Conservation (phyloP, 805 yeast species). For the Candida sanyiensis region DNA sequence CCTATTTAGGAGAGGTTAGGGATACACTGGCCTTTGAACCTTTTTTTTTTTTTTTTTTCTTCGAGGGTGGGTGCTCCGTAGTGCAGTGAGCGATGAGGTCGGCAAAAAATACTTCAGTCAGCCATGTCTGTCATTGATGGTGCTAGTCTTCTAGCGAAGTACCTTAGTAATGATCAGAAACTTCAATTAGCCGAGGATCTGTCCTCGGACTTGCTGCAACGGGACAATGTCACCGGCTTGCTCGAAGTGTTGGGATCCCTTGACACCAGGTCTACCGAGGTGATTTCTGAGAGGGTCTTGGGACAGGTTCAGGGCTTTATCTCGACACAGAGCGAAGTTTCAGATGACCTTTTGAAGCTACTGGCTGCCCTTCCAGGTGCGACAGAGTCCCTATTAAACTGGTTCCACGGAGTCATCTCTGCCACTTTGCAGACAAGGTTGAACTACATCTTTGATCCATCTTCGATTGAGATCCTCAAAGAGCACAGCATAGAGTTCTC, state of each 20-base stretch:
- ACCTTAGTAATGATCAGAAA: constrained; percentile 7
- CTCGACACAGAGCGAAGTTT: not conserved
- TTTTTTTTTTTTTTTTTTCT: not conserved
- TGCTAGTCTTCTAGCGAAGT: constrained; percentile 6
- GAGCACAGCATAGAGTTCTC: not conserved
- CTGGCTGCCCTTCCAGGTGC: constrained; percentile 12
- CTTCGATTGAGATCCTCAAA: constrained; percentile 1
- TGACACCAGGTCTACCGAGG: not conserved
- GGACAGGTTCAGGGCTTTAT: not conserved
- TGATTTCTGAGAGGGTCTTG: constrained; percentile 6
- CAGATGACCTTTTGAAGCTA: not conserved
- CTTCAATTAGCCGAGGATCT: constrained; percentile 6
- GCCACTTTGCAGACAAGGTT: constrained; percentile 6
- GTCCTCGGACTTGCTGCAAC: constrained; percentile 5
- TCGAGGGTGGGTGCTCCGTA: too few species aligned
- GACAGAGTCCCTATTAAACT: constrained; percentile 3
- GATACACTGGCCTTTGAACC: not conserved
- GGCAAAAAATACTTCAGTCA: too few species aligned
- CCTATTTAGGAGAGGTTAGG: not conserved
- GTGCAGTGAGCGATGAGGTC: not conserved
- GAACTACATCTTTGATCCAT: constrained; percentile 4
- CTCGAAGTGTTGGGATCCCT: constrained; percentile 10
- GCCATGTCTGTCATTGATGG: constrained; percentile 1
- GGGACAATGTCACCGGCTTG: constrained; percentile 10
- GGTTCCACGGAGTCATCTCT: constrained; percentile 8